Evolutionary conservation across 1,284 basidiomycete species (phyloP).

Genomic region (Rhodotorula sp.): DNA sequence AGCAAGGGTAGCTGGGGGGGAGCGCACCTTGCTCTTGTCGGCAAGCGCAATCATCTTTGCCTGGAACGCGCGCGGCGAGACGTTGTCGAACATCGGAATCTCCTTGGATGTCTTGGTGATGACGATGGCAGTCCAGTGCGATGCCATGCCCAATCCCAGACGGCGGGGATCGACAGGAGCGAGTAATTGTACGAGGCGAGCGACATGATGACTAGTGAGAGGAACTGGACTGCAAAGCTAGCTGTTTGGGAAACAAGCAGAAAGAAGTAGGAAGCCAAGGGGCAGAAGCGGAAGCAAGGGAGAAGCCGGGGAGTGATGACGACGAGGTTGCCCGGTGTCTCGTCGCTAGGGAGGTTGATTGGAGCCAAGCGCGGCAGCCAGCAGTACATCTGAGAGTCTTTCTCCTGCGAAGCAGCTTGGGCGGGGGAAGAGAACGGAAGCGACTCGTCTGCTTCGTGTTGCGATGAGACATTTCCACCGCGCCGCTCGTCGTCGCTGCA

Average conservation of each 20-base stretch:
- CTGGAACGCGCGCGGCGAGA: slow-evolving; percentile 16
- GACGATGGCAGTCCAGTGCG: slow-evolving; percentile 16
- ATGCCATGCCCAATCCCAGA: slow-evolving; percentile 13
- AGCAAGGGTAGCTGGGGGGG: background rate
- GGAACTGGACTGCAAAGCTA: too few relatives aligned
- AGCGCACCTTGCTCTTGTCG: slow-evolving; percentile 12
- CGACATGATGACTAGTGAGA: slow-evolving; percentile 2
- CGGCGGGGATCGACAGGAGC: slow-evolving; percentile 24
- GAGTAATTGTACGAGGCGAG: slow-evolving; percentile 23
- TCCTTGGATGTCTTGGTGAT: slow-evolving; percentile 15
- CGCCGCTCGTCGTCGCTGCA: background rate
- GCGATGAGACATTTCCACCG: background rate
- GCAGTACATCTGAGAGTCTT: too few relatives aligned
- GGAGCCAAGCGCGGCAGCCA: too few relatives aligned
- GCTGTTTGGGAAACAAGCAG: too few relatives aligned
- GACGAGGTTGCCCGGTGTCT: too few relatives aligned
- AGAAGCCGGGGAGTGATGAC: too few relatives aligned
- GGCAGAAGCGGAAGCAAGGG: too few relatives aligned
- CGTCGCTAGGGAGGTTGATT: too few relatives aligned
- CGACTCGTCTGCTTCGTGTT: too few relatives aligned
- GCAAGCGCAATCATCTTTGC: slow-evolving; percentile 5
- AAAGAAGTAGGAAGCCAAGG: too few relatives aligned
- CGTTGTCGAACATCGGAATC: slow-evolving; percentile 29
- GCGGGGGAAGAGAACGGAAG: too few relatives aligned
- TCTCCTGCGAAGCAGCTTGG: too few relatives aligned